These are phyloP conservation scores for Corylus avellana DNA, from an alignment of 306 rosid genomes.

Conservation along the genomic window DNA sequence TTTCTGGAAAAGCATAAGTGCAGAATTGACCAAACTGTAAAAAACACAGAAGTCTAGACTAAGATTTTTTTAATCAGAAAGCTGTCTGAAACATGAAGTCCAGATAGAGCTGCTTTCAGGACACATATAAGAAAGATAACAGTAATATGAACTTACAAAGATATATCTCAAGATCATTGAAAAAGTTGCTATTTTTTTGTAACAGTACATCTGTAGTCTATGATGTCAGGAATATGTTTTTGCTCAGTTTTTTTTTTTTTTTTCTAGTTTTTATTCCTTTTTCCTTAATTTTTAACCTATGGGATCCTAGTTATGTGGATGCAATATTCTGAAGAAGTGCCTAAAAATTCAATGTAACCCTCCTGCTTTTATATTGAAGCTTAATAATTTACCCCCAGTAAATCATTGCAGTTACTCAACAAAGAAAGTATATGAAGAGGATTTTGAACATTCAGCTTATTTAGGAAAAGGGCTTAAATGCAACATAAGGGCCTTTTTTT, in stretches of 20 bases:
- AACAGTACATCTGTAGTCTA: background rate
- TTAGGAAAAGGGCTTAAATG: background rate
- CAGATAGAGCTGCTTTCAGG: background rate
- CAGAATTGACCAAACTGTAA: background rate
- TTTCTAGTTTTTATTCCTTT: background rate
- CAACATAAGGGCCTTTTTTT: background rate
- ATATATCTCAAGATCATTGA: background rate
- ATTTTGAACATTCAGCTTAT: background rate
- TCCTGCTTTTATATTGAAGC: background rate
- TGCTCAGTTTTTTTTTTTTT: background rate
- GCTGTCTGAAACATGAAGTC: conserved; percentile 18
- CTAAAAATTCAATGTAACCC: background rate
- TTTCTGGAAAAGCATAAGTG: background rate
- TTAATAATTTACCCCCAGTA: background rate
- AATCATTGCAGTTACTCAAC: background rate
- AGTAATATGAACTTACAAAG: background rate
- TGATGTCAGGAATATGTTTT: background rate
- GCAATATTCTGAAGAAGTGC: conserved; percentile 28
- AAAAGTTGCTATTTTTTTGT: background rate
- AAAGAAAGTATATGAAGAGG: background rate
- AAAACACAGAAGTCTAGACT: background rate
- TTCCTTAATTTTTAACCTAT: background rate
- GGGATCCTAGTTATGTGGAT: conserved; percentile 31
- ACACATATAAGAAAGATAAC: background rate
- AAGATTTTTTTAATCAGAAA: conserved; percentile 22